These are phyloP conservation scores for Hemileccinum rubropunctum DNA, from an alignment of 768 basidiomycete species.

Conservation along the genomic window DNA sequence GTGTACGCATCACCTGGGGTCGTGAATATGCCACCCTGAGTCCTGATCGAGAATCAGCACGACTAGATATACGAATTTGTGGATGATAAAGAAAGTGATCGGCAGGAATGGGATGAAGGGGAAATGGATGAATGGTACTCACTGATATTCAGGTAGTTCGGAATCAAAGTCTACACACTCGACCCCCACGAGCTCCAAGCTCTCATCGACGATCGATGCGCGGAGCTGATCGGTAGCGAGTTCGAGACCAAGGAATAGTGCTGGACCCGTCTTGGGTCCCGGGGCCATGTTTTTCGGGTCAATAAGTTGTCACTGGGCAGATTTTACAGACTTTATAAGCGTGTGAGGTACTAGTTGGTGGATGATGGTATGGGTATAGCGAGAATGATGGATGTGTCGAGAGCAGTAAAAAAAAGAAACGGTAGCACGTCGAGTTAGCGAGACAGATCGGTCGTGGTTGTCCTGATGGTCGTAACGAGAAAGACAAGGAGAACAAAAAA, in stretches of 20 bases:
- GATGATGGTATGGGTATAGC: constrained; percentile 32
- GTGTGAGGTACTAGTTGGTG: constrained; percentile 14
- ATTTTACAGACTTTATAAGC: constrained; percentile 5
- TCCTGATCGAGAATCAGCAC: constrained; percentile 45
- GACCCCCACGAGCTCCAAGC: constrained; percentile 76
- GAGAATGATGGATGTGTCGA: constrained; percentile 9
- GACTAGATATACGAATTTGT: constrained; percentile 12
- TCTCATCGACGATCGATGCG: constrained; percentile 81
- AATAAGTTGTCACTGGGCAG: neutral
- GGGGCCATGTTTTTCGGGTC: constrained; percentile 29
- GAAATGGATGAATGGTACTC: constrained; percentile 33
- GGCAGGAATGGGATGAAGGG: neutral
- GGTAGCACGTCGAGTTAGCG: constrained; percentile 4
- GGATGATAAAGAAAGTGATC: neutral
- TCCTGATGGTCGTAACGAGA: constrained; percentile 28
- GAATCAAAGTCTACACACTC: constrained; percentile 83
- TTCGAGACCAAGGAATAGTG: constrained; percentile 85
- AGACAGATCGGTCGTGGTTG: constrained; percentile 12
- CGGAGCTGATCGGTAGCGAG: constrained; percentile 81
- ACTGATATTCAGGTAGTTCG: constrained; percentile 81
- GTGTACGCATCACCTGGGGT: constrained; percentile 85
- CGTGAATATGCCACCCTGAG: constrained; percentile 83
- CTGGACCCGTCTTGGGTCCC: constrained; percentile 38
- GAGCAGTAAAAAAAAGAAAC: constrained; percentile 6
- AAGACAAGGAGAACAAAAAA: constrained; percentile 11